A percentile compares a stretch with the other conserved stretches of the same genome.
Evolutionary conservation across 2,329 filamentous ascomycete genomes (phyloP).

Genomic region (Aspergillus aculeatus): DNA sequence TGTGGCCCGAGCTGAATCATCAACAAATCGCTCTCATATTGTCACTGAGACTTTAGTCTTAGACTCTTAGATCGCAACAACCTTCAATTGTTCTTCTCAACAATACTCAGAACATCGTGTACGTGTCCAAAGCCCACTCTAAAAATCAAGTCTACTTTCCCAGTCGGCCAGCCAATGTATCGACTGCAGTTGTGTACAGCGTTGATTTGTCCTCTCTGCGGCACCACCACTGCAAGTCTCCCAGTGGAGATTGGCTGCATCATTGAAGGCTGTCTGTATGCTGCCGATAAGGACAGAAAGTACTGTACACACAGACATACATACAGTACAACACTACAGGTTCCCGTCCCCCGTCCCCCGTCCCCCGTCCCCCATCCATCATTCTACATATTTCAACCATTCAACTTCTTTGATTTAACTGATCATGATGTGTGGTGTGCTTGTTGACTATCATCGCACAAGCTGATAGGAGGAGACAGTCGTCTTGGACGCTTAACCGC

Average conservation of each 20-base stretch:
- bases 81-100: no score
- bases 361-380: neutral
- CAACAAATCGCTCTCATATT: neutral
- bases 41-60: no score
- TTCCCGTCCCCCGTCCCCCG: neutral
- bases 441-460: slow-evolving; percentile 1
- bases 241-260: slow-evolving; percentile 14
- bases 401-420: neutral
- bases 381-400: neutral
- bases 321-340: no score
- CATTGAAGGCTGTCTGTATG: neutral
- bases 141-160: slow-evolving; percentile 4
- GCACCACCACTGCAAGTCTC: slow-evolving; percentile 17
- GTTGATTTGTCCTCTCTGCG: slow-evolving; percentile 21
- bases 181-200: slow-evolving; percentile 19
- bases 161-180: neutral
- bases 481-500: neutral
- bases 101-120: neutral
- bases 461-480: neutral
- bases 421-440: neutral
- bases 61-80: neutral
- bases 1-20: neutral
- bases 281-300: slow-evolving; percentile 21
- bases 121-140: neutral
- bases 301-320: slow-evolving; percentile 1